Conservation (phyloP, 305 asterid species). For the Fraxinus albicans region DNA sequence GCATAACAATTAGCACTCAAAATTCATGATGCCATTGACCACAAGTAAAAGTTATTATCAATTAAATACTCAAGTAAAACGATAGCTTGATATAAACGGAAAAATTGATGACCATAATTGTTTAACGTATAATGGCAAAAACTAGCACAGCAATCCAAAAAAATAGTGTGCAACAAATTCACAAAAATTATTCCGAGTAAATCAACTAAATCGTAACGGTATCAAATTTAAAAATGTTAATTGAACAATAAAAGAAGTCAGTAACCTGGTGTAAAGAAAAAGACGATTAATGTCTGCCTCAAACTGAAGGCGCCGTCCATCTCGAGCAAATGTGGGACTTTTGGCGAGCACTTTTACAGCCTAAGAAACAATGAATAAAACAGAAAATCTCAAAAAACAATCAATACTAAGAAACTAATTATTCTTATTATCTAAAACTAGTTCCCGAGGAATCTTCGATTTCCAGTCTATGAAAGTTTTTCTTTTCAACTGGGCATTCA, state of each 20-base stretch:
- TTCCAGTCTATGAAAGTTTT: background rate
- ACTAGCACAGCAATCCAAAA: conserved; percentile 8
- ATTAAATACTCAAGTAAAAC: background rate
- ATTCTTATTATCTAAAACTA: background rate
- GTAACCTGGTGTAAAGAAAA: conserved; percentile 79
- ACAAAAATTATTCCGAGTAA: background rate
- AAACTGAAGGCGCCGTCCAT: conserved; percentile 68
- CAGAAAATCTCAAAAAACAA: conserved; percentile 5
- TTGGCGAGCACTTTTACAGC: conserved; percentile 84
- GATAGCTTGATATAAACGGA: background rate
- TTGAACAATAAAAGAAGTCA: background rate
- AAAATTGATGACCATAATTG: background rate
- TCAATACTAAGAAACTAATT: background rate
- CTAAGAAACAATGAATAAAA: conserved; percentile 33
- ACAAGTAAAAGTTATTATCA: background rate
- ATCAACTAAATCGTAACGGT: background rate
- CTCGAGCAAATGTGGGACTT: conserved; percentile 72
- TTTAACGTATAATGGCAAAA: background rate
- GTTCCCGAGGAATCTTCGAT: background rate
- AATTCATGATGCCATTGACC: background rate
- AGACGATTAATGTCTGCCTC: conserved; percentile 83
- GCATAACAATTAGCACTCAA: background rate
- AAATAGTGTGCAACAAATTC: background rate
- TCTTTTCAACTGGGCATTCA: background rate
- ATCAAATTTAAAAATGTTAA: conserved; percentile 3